Base-by-base conservation (phyloP, 2,329 filamentous ascomycete species). In the Ophiostoma populinum region DNA sequence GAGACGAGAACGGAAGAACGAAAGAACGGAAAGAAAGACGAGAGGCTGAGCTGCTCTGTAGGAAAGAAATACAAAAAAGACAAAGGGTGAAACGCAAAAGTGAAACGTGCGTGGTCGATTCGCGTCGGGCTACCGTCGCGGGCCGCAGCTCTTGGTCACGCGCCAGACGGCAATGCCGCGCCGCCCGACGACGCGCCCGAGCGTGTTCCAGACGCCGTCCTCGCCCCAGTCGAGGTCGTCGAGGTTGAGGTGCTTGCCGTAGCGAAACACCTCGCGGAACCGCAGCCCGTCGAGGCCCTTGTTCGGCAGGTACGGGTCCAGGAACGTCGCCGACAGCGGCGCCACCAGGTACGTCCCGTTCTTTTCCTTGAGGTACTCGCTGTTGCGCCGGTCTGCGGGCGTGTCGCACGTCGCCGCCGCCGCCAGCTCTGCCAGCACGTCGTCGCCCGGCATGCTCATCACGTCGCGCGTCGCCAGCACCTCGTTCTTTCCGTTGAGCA, bases 161-260 rank as follows among this genome's bases (percentile, higher is more conserved):
- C 70, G 65, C 72, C 72, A 78, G 24, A 63, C 67, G 22, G 62
- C 65, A 12, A 78, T 53, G 6, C 73, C 73, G 33, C 73, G 58
- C 43, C 70, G 60, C 24, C 73, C 73, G 44, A 82, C 55, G 4
- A 85, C 77, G 44, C 79, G 60, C 24, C 62, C 57, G 30, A 87
- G 52, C 7, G 80, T 86, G 41, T 67, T 61, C 75, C 71, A 77
- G 34, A 86, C 61, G 6, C 80, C 80, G 46, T 86, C 80, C 40
- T 80, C 74, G 2, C 61, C 77, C 59, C 81, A 83, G 49, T 86
- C 79, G 49, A 87, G 59, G 54, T 87, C 80, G 52, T 87, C 80
- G 27, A 87, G 57, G 47, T 83, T 85, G 22, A 87, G 54, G 52
- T 87, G 80, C 37, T 63, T 61, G 31, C 55, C 57, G 46, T 80